Evolutionary conservation across 495 filamentous ascomycete species (phyloP).

Genomic region (Aspergillus sparsus): DNA sequence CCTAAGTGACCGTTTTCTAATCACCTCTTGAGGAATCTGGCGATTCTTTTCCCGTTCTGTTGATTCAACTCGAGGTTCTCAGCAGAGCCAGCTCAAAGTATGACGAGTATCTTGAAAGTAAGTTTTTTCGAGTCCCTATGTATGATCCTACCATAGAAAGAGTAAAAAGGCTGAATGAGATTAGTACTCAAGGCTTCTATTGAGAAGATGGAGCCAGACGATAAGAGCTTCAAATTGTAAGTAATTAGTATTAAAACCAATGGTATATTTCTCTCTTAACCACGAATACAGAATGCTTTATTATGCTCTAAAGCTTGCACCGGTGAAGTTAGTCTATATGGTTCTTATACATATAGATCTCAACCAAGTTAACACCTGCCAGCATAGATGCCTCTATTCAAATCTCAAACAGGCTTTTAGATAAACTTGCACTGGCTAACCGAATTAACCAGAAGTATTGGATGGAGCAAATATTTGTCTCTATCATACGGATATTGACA

Average conservation of each 20-base stretch:
- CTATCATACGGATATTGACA: slow-evolving; percentile 59
- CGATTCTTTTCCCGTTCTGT: slow-evolving; percentile 60
- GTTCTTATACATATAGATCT: neutral
- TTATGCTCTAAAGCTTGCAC: slow-evolving; percentile 67
- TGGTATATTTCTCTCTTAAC: neutral
- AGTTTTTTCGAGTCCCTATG: neutral
- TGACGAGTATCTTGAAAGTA: slow-evolving; percentile 50
- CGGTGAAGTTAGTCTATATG: slow-evolving; percentile 19
- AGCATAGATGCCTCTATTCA: slow-evolving; percentile 49
- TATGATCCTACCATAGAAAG: neutral
- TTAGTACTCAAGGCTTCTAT: slow-evolving; percentile 15
- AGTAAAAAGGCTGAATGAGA: neutral
- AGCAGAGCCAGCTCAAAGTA: slow-evolving; percentile 35
- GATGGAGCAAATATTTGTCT: slow-evolving; percentile 66
- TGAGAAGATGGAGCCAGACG: neutral
- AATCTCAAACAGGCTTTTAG: slow-evolving; percentile 58
- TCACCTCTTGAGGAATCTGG: slow-evolving; percentile 50
- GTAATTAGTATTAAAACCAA: neutral
- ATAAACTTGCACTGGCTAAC: slow-evolving; percentile 41
- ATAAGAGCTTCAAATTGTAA: slow-evolving; percentile 11
- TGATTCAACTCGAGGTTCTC: slow-evolving; percentile 71
- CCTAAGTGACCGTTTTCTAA: slow-evolving; percentile 3
- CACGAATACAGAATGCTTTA: slow-evolving; percentile 54
- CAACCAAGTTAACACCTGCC: slow-evolving; percentile 3
- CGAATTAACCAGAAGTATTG: slow-evolving; percentile 43